These are phyloP conservation scores for Cinnamomum chago DNA, from an alignment of 164 flowering plant genomes.

Conservation along the genomic window DNA sequence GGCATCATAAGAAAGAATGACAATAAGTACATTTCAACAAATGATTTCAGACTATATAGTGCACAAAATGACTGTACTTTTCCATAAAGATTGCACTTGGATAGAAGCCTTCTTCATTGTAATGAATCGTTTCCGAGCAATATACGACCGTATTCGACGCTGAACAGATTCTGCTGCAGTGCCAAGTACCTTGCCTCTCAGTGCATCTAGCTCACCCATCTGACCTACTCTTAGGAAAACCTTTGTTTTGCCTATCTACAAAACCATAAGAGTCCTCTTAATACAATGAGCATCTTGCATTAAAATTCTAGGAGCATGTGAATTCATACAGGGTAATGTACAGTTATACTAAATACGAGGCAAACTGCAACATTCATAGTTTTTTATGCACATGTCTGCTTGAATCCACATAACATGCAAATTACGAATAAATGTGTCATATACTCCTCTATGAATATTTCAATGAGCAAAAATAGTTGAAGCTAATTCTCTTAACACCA, in stretches of 20 bases:
- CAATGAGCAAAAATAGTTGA: background rate
- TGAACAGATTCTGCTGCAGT: constrained; percentile 63
- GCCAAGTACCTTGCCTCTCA: constrained; percentile 50
- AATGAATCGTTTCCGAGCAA: constrained; percentile 53
- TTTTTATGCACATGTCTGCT: too few species aligned
- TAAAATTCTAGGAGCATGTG: background rate
- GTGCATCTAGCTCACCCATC: constrained; percentile 91
- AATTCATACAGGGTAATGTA: background rate
- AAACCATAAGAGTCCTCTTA: background rate
- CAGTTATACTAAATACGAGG: background rate
- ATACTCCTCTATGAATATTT: too few species aligned
- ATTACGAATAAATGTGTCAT: background rate
- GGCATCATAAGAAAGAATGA: background rate
- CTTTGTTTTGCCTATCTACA: constrained; percentile 82
- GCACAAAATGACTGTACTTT: constrained; percentile 44
- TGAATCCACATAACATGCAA: background rate
- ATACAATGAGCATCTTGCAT: background rate
- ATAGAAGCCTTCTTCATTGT: constrained; percentile 49
- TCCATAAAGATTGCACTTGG: constrained; percentile 53
- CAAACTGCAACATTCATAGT: background rate
- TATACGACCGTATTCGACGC: constrained; percentile 42
- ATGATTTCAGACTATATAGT: background rate
- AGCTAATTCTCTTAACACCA: background rate
- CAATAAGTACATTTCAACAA: background rate
- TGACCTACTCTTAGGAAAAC: constrained; percentile 87